phyloP scores from a whole-genome alignment of 1,284 basidiomycete species.

The Rhodotorula sp. region DNA sequence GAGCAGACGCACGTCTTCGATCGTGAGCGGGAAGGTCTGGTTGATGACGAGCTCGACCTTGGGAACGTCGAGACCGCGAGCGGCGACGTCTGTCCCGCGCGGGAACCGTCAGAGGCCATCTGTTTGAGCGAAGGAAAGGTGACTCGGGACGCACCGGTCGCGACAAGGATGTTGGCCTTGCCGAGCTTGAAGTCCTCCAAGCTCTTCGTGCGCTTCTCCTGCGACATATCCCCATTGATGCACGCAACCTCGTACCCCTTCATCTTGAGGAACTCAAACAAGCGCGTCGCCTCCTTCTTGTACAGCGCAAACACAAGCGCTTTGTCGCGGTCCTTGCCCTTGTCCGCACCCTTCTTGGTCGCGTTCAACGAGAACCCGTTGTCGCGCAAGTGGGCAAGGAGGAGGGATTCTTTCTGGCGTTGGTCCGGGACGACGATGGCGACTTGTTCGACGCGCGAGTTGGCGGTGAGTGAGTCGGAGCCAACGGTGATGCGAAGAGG shows the following conservation, averaged over 20 bases:
- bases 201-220: slow-evolving; percentile 79
- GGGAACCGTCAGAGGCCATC: no score
- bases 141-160: slow-evolving; percentile 57
- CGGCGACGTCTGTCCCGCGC: slow-evolving; percentile 73
- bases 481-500: slow-evolving; percentile 93
- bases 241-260: slow-evolving; percentile 77
- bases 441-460: slow-evolving; percentile 74
- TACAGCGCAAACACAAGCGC: slow-evolving; percentile 90
- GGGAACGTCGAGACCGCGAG: slow-evolving; percentile 93
- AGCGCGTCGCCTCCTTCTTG: slow-evolving; percentile 92
- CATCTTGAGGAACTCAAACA: slow-evolving; percentile 74
- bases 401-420: slow-evolving; percentile 75
- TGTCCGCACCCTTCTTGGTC: slow-evolving; percentile 44
- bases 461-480: slow-evolving; percentile 90
- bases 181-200: slow-evolving; percentile 88
- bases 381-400: slow-evolving; percentile 39
- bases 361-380: slow-evolving; percentile 45
- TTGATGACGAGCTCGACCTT: slow-evolving; percentile 78
- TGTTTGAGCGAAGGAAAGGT: accelerated
- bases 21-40: slow-evolving; percentile 95
- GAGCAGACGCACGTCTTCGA: slow-evolving; percentile 60
- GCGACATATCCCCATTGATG: slow-evolving; percentile 89
- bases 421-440: slow-evolving; percentile 89
- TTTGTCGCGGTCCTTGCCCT: slow-evolving; percentile 62
- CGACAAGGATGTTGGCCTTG: slow-evolving; percentile 79